phyloP scores from a whole-genome alignment of 441 rosid genomes.

The Brassica hybrid region DNA sequence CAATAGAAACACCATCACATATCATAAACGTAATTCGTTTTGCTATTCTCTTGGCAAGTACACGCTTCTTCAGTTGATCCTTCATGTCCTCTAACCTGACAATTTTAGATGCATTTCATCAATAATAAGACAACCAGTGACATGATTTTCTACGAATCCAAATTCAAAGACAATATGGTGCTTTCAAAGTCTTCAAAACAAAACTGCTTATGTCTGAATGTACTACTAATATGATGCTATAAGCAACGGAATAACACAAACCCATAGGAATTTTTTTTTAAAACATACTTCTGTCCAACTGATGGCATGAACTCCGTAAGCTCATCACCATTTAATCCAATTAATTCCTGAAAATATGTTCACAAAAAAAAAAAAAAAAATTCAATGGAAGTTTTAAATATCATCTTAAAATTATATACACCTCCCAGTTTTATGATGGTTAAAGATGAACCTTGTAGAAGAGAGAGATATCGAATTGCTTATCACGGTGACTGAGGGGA shows the following conservation, averaged over 20 bases:
- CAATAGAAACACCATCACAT: constrained; percentile 69
- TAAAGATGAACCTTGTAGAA: constrained; percentile 56
- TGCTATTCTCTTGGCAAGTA: constrained; percentile 81
- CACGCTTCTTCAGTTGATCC: constrained; percentile 82
- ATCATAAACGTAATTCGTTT: constrained; percentile 64
- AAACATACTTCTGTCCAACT: constrained; percentile 68
- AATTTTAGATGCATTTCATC: constrained; percentile 18
- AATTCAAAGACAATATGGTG: constrained; percentile 17
- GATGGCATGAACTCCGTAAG: constrained; percentile 65
- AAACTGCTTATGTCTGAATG: background rate
- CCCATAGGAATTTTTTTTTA: background rate
- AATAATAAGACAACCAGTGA: background rate
- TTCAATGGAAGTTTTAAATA: too few relatives aligned
- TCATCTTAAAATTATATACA: constrained; percentile 5
- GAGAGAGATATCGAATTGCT: constrained; percentile 65
- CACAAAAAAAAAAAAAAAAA: too few relatives aligned
- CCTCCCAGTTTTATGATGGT: background rate
- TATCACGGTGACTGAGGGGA: constrained; percentile 69
- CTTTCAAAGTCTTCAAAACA: too few relatives aligned
- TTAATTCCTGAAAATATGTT: constrained; percentile 65
- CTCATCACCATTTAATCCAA: constrained; percentile 74
- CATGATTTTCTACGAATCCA: background rate
- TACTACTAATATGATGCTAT: background rate
- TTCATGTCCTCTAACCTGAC: constrained; percentile 89
- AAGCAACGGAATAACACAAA: constrained; percentile 17